A percentile compares a stretch with the other conserved stretches of the same genome.
Evolutionary conservation across 768 basidiomycete genomes (phyloP).

Genomic region (Astraeus odoratus): DNA sequence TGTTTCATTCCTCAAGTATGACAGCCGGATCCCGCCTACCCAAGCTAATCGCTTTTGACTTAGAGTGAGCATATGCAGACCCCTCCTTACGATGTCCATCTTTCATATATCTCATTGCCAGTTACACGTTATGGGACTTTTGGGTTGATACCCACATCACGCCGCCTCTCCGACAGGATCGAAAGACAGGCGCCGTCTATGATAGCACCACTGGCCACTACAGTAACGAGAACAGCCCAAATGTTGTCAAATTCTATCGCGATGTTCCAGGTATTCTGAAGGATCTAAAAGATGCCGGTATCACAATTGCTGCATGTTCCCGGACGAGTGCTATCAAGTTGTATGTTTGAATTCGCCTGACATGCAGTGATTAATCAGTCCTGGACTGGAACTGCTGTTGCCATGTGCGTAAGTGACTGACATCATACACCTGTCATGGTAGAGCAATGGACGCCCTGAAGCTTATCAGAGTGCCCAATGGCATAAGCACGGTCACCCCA

Average conservation of each 20-base stretch:
- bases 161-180: conserved; percentile 47
- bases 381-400: no score
- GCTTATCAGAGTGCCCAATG: conserved; percentile 44
- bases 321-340: conserved; percentile 61
- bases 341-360: conserved; percentile 34
- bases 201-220: conserved; percentile 13
- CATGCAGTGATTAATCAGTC: no score
- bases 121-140: conserved; percentile 81
- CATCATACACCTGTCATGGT: background rate
- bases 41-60: conserved; percentile 69
- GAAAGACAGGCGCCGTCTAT: conserved; percentile 13
- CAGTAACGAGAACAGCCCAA: conserved; percentile 4
- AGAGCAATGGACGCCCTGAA: conserved; percentile 76
- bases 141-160: conserved; percentile 81
- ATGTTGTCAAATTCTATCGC: conserved; percentile 58
- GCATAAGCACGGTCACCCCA: background rate
- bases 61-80: conserved; percentile 49
- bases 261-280: conserved; percentile 74
- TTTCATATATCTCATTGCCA: conserved; percentile 21
- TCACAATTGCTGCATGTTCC: conserved; percentile 66
- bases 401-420: background rate
- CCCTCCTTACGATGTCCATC: no score
- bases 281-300: conserved; percentile 40
- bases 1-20: background rate
- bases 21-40: conserved; percentile 33